Evolutionary conservation across 2,329 filamentous ascomycete genomes (phyloP), one percentile per base, ranked within the genome.

Genomic region (Trichoderma breve): DNA sequence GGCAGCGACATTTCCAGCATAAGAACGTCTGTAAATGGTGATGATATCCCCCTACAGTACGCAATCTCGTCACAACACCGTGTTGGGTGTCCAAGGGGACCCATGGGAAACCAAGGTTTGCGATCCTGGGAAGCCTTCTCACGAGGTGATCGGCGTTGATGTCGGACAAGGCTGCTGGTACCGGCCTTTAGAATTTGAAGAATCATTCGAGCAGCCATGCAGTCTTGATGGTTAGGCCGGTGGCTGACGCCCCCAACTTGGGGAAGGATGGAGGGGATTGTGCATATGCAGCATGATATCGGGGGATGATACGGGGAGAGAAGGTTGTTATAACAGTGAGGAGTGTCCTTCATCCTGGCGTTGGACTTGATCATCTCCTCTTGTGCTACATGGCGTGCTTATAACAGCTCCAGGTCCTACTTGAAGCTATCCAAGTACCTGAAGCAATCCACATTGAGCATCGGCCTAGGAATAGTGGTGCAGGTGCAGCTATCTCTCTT

Each of bases 141-240:
- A 18, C 39, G 57, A 47, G 57, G 57, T 51, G 66, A 70, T 70
- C 66, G 66, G 66, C 66, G 57, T 62, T 47, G 66, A 70, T 62
- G 57, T 36, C 55, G 66, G 66, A 24, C 12, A 62, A 70, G 30
- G 36, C 66, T 62, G 66, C 14, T 30, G 64, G 51, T 58, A 24
- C 51, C 64, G 64, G 51, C 64, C 64, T 28, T 67, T 67, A 21
- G 39, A 36, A 70, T 53, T 32, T 21, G 28, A 62, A 21, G 28
- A 70, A 36, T 58, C 30, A 24, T 9, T 21, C 28, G 39, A 11
- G 57, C 6, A 21, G 15, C 34, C 24, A 43, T 58, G 64, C 64
- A 67, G n/a, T 58, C 24, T 28, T 32, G 60, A 36, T 55, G 43
- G 47, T 6, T 65, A 58, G 51, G 53, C 57, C 30, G 62, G 34